Evolutionary conservation across 2,329 filamentous ascomycete species (phyloP).

Genomic region (Akanthomyces muscarius): DNA sequence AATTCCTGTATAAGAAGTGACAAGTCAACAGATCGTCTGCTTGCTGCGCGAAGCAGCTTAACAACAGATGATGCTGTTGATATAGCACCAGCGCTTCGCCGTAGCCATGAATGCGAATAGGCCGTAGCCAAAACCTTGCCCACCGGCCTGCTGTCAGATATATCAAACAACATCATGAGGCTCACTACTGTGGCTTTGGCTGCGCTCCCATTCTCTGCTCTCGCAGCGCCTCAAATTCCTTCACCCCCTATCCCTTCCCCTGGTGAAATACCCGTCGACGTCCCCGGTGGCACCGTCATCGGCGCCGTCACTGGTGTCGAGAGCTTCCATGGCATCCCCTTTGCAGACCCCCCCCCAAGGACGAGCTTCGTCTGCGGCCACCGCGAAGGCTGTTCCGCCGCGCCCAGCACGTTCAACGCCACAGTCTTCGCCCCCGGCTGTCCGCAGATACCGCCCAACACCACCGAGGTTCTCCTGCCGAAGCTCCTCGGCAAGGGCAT

Average conservation of each 20-base stretch:
- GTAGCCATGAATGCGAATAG: too few relatives aligned
- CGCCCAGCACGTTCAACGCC: constrained; percentile 38
- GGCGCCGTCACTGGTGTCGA: constrained; percentile 3
- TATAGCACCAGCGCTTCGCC: too few relatives aligned
- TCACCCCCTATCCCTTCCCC: neutral
- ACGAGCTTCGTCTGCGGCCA: constrained; percentile 54
- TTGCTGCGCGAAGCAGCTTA: too few relatives aligned
- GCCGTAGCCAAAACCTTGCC: too few relatives aligned
- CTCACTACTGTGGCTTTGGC: neutral
- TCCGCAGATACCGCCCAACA: constrained; percentile 46
- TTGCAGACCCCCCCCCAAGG: constrained; percentile 58
- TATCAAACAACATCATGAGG: too few relatives aligned
- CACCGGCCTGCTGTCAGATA: too few relatives aligned
- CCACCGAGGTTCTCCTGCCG: neutral
- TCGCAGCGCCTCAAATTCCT: neutral
- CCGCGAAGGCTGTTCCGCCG: constrained; percentile 44
- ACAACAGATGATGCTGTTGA: too few relatives aligned
- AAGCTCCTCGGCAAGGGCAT: neutral
- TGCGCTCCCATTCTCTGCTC: neutral
- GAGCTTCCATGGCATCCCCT: constrained; percentile 60
- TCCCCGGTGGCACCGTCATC: neutral
- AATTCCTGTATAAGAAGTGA: too few relatives aligned
- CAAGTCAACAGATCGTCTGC: too few relatives aligned
- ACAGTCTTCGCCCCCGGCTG: constrained; percentile 48
- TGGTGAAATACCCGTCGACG: neutral